A percentile compares a stretch with the other conserved stretches of the same genome.
Conservation (phyloP, 2,329 filamentous ascomycete species). For the Intubia oerlemansii region DNA sequence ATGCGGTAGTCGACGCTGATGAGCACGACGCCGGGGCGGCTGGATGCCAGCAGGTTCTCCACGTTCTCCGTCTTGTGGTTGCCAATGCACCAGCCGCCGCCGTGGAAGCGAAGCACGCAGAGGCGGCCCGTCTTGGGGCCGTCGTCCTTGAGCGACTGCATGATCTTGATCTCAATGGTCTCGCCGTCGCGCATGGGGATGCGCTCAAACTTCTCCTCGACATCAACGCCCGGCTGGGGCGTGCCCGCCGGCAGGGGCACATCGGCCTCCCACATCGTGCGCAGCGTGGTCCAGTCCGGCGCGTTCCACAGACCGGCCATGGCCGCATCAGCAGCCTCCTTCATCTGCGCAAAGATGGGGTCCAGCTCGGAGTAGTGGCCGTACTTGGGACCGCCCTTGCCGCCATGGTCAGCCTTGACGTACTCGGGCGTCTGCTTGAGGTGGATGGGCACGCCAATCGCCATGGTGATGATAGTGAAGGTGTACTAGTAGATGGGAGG, state of each 20-base stretch:
- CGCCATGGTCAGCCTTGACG: constrained; percentile 11
- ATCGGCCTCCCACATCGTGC: constrained; percentile 10
- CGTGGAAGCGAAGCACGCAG: constrained; percentile 14
- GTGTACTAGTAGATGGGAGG: no score
- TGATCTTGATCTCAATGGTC: constrained; percentile 15
- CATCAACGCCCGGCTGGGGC: constrained; percentile 14
- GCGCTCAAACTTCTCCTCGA: constrained; percentile 13
- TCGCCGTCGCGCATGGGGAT: constrained; percentile 15
- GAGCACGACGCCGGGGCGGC: constrained; percentile 17
- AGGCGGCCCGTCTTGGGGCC: neutral
- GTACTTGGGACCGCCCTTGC: constrained; percentile 15
- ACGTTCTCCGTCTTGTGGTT: constrained; percentile 14
- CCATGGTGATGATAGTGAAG: neutral
- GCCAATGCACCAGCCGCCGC: constrained; percentile 16
- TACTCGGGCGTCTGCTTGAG: constrained; percentile 12
- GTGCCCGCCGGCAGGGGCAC: constrained; percentile 10
- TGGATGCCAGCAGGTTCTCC: constrained; percentile 16
- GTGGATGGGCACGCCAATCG: neutral
- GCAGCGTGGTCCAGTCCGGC: constrained; percentile 12
- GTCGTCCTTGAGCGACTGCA: constrained; percentile 7
- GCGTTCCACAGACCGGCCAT: constrained; percentile 12
- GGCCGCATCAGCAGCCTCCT: constrained; percentile 10
- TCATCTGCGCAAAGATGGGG: constrained; percentile 12
- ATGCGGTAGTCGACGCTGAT: constrained; percentile 17
- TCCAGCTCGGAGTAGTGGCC: constrained; percentile 15